Evolutionary conservation across 371 early-diverging fungal species (phyloP), one percentile per base, ranked within the genome.

Genomic region (Mucor irregularis): DNA sequence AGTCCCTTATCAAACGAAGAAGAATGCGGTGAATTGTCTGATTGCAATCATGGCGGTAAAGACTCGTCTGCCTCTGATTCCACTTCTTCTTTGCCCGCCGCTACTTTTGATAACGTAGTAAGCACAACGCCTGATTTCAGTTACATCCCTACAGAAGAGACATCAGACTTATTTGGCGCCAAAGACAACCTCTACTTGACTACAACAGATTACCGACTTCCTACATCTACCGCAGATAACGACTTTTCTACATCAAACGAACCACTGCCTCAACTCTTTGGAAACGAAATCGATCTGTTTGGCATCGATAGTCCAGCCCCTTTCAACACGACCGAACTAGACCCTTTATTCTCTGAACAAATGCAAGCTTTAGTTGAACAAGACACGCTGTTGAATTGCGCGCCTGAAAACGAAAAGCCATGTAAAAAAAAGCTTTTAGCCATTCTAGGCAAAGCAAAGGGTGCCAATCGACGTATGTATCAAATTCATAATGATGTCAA

Each of bases 401-500:
- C 56, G 3, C 51, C 57, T 24, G 58, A 48, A n/a, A 56, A 57
- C 8, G 43, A 58, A 25, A 52, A 57, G 21, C 37, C 44, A 7
- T 53, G 42, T 14, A 63, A 49, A n/a, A 26, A 34, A 17, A 48
- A 57, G 14, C 16, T 56, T 7, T 6, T 58, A 1, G 42, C 31
- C 0, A 31, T 58, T 9, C 47, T 57, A 5, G 31, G 24, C 17
- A 39, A 42, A 19, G 48, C 63, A 14, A 57, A 19, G 21, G 51
- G 52, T 21, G 24, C 47, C 3, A 46, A 56, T 28, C 57, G 62
- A 10, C 25, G 28, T 14, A 25, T 64, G 3, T 58, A 24, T 29
- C 60, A 71, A 35, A 29, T 71, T 5, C 55, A 58, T 31, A 39
- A 35, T 16, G 51, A 61, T 22, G 49, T 61, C 17, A 58, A 50